phyloP scores from a whole-genome alignment of 768 basidiomycete genomes.

The Boletus coccyginus region DNA sequence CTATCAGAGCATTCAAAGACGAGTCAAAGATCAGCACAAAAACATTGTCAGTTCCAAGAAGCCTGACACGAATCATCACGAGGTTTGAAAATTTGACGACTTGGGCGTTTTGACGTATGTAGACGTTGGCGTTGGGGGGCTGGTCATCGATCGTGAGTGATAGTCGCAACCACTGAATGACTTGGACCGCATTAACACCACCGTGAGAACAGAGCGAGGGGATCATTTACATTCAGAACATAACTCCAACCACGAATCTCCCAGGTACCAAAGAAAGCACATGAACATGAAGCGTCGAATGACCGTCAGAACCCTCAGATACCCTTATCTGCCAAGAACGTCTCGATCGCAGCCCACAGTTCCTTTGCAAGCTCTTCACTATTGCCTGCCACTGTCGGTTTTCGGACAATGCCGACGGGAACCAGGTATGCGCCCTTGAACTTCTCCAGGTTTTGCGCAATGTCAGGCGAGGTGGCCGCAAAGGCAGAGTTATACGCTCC shows the following conservation, averaged over 20 bases:
- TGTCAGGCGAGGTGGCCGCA: slow-evolving; percentile 29
- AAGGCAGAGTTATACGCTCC: slow-evolving; percentile 29
- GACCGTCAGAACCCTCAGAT: slow-evolving; percentile 10
- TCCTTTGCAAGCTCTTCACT: slow-evolving; percentile 28
- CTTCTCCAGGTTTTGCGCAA: slow-evolving; percentile 18
- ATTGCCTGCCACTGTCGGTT: slow-evolving; percentile 8
- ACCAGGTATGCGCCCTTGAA: slow-evolving; percentile 34
- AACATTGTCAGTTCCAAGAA: too few species aligned
- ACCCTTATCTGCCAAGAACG: slow-evolving; percentile 20
- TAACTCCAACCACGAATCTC: too few species aligned
- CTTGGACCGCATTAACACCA: too few species aligned
- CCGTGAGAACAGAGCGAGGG: too few species aligned
- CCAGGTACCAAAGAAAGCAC: too few species aligned
- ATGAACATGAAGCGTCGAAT: background rate
- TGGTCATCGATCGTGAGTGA: too few species aligned
- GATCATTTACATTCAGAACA: too few species aligned
- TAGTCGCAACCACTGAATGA: background rate
- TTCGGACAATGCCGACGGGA: slow-evolving; percentile 20
- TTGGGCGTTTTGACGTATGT: too few species aligned
- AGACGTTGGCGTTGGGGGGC: too few species aligned
- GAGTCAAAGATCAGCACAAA: background rate
- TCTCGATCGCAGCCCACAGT: slow-evolving; percentile 28
- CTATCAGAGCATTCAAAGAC: background rate
- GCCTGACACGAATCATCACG: background rate
- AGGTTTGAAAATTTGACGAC: too few species aligned